These are phyloP conservation scores for Rhodotorula toruloides DNA, from an alignment of 768 basidiomycete species.

Conservation along the genomic window DNA sequence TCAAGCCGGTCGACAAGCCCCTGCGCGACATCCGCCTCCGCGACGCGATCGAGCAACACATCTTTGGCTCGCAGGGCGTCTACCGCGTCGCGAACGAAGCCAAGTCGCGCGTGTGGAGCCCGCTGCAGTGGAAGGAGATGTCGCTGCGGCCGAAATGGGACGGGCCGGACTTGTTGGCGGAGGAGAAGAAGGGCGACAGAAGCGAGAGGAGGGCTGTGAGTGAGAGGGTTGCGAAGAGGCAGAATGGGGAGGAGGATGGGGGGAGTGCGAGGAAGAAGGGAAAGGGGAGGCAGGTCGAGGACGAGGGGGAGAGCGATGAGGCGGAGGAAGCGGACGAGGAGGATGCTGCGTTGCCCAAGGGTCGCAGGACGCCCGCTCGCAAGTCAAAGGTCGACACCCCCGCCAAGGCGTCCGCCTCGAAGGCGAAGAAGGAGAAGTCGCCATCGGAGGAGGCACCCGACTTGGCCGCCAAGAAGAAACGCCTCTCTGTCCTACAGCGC, in stretches of 20 bases:
- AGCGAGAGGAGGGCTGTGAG: constrained; percentile 40
- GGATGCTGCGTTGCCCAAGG: constrained; percentile 8
- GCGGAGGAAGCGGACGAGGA: constrained; percentile 13
- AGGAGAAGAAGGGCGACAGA: constrained; percentile 23
- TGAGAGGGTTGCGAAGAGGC: constrained; percentile 24
- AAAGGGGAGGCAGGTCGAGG: constrained; percentile 41
- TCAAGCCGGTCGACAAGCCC: constrained; percentile 68
- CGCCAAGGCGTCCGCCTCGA: background rate
- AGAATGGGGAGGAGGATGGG: constrained; percentile 21
- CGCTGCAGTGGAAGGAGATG: constrained; percentile 80
- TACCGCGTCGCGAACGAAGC: constrained; percentile 89
- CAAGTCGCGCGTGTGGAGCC: constrained; percentile 73
- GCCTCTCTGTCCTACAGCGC: constrained; percentile 11
- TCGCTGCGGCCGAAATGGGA: constrained; percentile 66
- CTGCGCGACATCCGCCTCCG: constrained; percentile 71
- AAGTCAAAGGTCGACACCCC: constrained; percentile 4
- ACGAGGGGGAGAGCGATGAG: constrained; percentile 40
- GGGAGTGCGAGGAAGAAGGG: constrained; percentile 25
- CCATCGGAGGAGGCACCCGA: background rate
- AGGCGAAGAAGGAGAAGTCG: background rate
- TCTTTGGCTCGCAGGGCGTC: constrained; percentile 70
- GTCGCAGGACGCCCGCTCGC: constrained; percentile 5
- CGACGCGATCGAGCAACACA: constrained; percentile 87
- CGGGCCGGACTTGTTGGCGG: constrained; percentile 52
- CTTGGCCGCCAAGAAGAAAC: constrained; percentile 16